Evolutionary conservation across 805 yeast species (phyloP), one percentile per base, ranked within the genome.

Genomic region (Metschnikowia picachoensis): DNA sequence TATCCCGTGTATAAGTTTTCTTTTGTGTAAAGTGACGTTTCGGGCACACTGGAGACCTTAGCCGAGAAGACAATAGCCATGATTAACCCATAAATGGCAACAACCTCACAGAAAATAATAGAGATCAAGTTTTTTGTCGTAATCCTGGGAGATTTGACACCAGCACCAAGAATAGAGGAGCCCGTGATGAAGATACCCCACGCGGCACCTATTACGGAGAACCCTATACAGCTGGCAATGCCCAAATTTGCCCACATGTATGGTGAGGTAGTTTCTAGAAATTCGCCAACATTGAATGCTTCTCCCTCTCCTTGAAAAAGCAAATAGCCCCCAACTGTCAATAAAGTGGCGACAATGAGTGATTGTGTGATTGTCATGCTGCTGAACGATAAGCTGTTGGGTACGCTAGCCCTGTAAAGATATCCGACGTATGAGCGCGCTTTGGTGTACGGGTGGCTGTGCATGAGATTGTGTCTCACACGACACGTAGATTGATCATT

Each of bases 151-250:
- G 96, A 94, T 67, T 87, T 87, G 49, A 94, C 97, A 74, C 99
- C 99, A 3, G 99, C 99, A 58, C 99, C 99, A 51, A 94, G 71
- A 57, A 94, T 87, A 28, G 97, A 82, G 1, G 97, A 77, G 35
- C 99, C 99, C 2, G 98, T 92, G 51, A 94, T 79, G 66, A 92
- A 94, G 56, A 94, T 94, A 53, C 99, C 99, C 99, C 99, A 94
- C 5, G 98, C 98, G 13, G 99, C 99, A 34, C 99, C 99, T 35
- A 91, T 85, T 13, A 94, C 97, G 40, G 95, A 84, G 49, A 94
- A 77, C 12, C 98, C 98, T 57, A 95, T 90, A 70, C 99, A 92
- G 42, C 82, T 70, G 13, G 87, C 84, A 52, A 94, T 89, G 45
- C 99, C 99, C 52, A 90, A 67, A 52, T 80, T 79, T 28, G 97